Evolutionary conservation across 1,139 yeast species (phyloP).

Genomic region (Blastobotrys serpentis): DNA sequence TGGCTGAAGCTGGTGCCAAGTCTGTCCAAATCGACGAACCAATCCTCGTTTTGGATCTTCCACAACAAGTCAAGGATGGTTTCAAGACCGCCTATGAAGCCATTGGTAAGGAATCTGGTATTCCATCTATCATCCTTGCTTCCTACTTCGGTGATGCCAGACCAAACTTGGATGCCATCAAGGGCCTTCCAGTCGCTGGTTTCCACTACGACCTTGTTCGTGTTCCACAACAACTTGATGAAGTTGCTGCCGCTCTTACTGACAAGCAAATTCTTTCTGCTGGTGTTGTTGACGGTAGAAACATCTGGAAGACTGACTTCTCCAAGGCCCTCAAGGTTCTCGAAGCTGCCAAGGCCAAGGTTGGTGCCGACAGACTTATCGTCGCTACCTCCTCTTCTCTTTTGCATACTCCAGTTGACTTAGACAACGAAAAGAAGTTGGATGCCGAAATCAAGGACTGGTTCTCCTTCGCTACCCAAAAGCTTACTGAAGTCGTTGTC

Average conservation of each 20-base stretch:
- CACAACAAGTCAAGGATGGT: slow-evolving; percentile 77
- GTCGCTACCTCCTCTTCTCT: slow-evolving; percentile 96
- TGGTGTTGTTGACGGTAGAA: slow-evolving; percentile 98
- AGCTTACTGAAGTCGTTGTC: slow-evolving; percentile 84
- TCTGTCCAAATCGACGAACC: slow-evolving; percentile 98
- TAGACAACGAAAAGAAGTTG: slow-evolving; percentile 85
- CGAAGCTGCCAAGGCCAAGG: slow-evolving; percentile 74
- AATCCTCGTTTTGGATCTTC: slow-evolving; percentile 88
- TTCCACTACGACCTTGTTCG: slow-evolving; percentile 96
- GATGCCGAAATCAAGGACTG: slow-evolving; percentile 90
- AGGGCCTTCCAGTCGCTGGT: slow-evolving; percentile 89
- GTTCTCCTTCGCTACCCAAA: slow-evolving; percentile 98
- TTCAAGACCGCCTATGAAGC: slow-evolving; percentile 81
- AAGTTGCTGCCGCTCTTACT: slow-evolving; percentile 64
- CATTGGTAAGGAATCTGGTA: slow-evolving; percentile 59
- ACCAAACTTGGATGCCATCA: slow-evolving; percentile 89
- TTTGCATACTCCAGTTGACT: slow-evolving; percentile 97
- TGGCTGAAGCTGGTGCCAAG: slow-evolving; percentile 92
- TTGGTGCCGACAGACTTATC: slow-evolving; percentile 85
- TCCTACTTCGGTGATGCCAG: slow-evolving; percentile 97
- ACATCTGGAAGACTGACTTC: slow-evolving; percentile 97
- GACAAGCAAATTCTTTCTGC: slow-evolving; percentile 80
- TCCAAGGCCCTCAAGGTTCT: slow-evolving; percentile 80
- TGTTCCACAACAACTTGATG: slow-evolving; percentile 93
- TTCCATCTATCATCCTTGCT: slow-evolving; percentile 80